Evolutionary conservation across 768 basidiomycete genomes (phyloP).

Genomic region (Cystofilobasidium macerans): DNA sequence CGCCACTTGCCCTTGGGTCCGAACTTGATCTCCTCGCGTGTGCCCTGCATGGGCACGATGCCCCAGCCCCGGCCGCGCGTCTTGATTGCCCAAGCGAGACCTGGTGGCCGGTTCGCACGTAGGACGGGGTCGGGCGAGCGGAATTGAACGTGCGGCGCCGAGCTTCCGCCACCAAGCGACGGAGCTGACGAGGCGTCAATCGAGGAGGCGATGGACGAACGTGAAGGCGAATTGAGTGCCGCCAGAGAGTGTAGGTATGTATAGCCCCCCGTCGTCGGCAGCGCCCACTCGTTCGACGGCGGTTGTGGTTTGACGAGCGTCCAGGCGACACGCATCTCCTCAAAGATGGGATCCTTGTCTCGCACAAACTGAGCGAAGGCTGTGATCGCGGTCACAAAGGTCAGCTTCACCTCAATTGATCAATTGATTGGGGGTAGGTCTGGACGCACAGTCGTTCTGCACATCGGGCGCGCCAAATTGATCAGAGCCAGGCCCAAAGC

Average conservation of each 20-base stretch:
- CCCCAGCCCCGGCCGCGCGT: slow-evolving; percentile 21
- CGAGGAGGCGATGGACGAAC: slow-evolving; percentile 2
- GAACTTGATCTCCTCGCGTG: slow-evolving; percentile 21
- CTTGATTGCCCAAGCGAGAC: slow-evolving; percentile 19
- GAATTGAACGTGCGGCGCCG: slow-evolving; percentile 2
- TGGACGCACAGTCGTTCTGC: slow-evolving; percentile 18
- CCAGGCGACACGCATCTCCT: slow-evolving; percentile 22
- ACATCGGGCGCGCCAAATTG: slow-evolving; percentile 1
- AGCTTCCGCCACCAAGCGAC: neutral
- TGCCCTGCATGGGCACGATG: slow-evolving; percentile 17
- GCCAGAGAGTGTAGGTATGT: slow-evolving; percentile 12
- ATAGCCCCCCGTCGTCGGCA: slow-evolving; percentile 23
- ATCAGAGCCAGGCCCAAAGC: neutral
- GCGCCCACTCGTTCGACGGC: slow-evolving; percentile 7
- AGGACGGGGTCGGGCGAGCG: slow-evolving; percentile 11
- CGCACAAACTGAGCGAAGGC: slow-evolving; percentile 24
- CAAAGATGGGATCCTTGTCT: slow-evolving; percentile 19
- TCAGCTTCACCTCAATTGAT: no score
- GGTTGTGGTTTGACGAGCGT: slow-evolving; percentile 4
- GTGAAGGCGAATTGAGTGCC: neutral
- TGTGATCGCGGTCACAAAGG: neutral
- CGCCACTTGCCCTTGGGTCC: slow-evolving; percentile 26
- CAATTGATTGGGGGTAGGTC: neutral
- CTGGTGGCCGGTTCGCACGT: slow-evolving; percentile 7
- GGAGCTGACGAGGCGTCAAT: neutral